These are phyloP conservation scores for Thielaviopsis punctulata DNA, from an alignment of 2,329 filamentous ascomycete species.

Conservation along the genomic window DNA sequence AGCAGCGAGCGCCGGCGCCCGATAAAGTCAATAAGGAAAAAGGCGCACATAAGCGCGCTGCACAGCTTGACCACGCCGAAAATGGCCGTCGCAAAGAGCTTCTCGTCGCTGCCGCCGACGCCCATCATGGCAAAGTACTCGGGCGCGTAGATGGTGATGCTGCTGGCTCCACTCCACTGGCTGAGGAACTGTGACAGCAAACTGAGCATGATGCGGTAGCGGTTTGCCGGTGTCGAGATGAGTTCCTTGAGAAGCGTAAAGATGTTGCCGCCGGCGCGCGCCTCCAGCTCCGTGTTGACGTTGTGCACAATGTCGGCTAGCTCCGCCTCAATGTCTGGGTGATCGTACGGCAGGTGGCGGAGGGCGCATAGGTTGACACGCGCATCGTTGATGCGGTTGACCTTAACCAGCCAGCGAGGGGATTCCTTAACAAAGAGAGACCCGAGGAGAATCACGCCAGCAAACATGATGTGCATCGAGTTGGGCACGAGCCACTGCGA, in stretches of 20 bases:
- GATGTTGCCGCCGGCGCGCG: slow-evolving; percentile 47
- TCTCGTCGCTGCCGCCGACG: slow-evolving; percentile 48
- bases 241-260: slow-evolving; percentile 51
- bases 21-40: slow-evolving; percentile 66
- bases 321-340: slow-evolving; percentile 33
- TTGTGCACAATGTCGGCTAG: slow-evolving; percentile 41
- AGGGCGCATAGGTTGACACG: slow-evolving; percentile 36
- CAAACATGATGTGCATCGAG: slow-evolving; percentile 61
- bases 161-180: slow-evolving; percentile 58
- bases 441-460: slow-evolving; percentile 50
- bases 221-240: slow-evolving; percentile 47
- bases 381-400: slow-evolving; percentile 41
- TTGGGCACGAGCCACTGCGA: slow-evolving; percentile 50
- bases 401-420: slow-evolving; percentile 52
- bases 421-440: slow-evolving; percentile 55
- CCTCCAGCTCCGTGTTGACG: slow-evolving; percentile 55
- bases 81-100: slow-evolving; percentile 55
- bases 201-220: slow-evolving; percentile 55
- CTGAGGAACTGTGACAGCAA: slow-evolving; percentile 52
- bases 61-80: slow-evolving; percentile 61
- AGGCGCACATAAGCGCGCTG: slow-evolving; percentile 48
- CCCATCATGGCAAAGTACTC: slow-evolving; percentile 59
- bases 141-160: slow-evolving; percentile 60
- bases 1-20: slow-evolving; percentile 54
- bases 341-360: slow-evolving; percentile 46